phyloP scores from a whole-genome alignment of 2,329 filamentous ascomycete species.

The Aspergillus clavatus region DNA sequence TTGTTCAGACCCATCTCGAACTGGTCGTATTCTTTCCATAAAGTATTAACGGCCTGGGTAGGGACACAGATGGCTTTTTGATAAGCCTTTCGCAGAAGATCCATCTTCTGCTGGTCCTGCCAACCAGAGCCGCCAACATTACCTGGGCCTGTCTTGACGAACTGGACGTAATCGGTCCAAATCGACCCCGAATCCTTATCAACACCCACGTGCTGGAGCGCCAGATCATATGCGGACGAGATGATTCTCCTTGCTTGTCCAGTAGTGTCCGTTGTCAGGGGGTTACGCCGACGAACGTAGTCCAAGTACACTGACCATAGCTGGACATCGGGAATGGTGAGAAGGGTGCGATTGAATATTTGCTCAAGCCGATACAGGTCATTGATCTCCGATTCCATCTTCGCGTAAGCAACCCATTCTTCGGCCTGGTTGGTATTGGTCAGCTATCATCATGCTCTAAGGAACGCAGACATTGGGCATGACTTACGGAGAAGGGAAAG shows the following conservation, averaged over 20 bases:
- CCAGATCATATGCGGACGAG: conserved; percentile 84
- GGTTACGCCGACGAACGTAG: conserved; percentile 88
- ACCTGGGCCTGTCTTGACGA: conserved; percentile 83
- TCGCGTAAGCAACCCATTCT: conserved; percentile 81
- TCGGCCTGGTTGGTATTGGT: conserved; percentile 66
- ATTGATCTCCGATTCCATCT: conserved; percentile 83
- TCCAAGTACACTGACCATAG: conserved; percentile 93
- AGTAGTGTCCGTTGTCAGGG: conserved; percentile 71
- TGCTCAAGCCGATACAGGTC: conserved; percentile 75
- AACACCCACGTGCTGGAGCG: conserved; percentile 81
- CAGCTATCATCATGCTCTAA: conserved; percentile 23
- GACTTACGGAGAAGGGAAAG: conserved; percentile 85
- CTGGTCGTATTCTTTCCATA: conserved; percentile 97
- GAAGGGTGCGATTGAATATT: conserved; percentile 75
- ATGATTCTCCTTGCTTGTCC: conserved; percentile 74
- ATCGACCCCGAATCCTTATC: conserved; percentile 85
- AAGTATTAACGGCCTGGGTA: conserved; percentile 70
- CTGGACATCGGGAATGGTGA: conserved; percentile 73
- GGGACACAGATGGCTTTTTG: conserved; percentile 85
- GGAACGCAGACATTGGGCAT: conserved; percentile 2
- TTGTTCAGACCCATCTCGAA: conserved; percentile 96
- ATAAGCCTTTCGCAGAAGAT: conserved; percentile 84
- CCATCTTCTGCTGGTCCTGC: conserved; percentile 99
- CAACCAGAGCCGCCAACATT: conserved; percentile 78
- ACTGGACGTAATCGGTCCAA: conserved; percentile 93